These are phyloP conservation scores for Trichosanthes cucumerina DNA, from an alignment of 306 rosid species.

Conservation along the genomic window DNA sequence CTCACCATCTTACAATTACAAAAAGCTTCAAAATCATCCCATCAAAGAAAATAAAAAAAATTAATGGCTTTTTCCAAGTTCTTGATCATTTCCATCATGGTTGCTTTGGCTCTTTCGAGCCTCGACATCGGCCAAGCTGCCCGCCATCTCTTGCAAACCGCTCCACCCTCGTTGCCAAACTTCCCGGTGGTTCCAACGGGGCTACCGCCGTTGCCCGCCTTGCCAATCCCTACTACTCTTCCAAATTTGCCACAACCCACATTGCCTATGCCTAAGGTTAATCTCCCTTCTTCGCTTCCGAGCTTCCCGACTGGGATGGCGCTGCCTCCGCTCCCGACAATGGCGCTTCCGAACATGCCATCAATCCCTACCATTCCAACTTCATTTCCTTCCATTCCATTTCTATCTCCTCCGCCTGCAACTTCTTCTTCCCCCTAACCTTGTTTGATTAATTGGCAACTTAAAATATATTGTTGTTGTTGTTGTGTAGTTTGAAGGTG, in stretches of 20 bases:
- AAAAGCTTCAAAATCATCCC: neutral
- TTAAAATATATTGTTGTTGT: no score
- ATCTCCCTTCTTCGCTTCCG: conserved; percentile 1
- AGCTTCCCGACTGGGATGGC: neutral
- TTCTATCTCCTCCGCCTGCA: conserved; percentile 12
- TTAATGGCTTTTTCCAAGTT: conserved; percentile 5
- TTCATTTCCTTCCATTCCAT: neutral
- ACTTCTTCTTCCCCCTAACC: conserved; percentile 8
- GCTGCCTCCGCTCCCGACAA: neutral
- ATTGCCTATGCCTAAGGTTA: neutral
- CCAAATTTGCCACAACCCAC: conserved; percentile 12
- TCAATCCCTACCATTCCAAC: neutral
- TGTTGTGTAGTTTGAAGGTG: neutral
- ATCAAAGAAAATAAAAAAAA: neutral
- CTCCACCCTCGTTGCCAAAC: neutral
- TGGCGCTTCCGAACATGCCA: neutral
- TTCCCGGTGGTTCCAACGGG: neutral
- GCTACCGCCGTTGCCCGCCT: neutral
- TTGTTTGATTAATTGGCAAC: neutral
- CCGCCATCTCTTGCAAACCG: conserved; percentile 4
- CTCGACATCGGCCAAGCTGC: neutral
- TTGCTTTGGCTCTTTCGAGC: neutral
- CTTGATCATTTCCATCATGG: neutral
- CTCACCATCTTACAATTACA: neutral
- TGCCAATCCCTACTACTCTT: neutral